Percentiles rank a stretch among this genome's conserved stretches.
Conservation (phyloP, 768 basidiomycete species). For the Paxillus involutus region DNA sequence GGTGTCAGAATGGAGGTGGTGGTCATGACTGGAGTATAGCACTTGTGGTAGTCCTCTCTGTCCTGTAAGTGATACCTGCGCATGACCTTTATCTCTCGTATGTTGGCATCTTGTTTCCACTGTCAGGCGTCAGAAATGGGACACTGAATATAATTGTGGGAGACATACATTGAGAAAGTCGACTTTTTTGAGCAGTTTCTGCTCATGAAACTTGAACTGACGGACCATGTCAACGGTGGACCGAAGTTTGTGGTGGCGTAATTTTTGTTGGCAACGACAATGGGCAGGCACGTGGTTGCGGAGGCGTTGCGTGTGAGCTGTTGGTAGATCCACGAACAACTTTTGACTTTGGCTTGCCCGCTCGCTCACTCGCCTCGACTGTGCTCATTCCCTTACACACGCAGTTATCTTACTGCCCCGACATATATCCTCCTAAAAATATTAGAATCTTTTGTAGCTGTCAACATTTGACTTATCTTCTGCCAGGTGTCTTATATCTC, state of each 20-base stretch:
- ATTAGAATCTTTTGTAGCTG: not conserved
- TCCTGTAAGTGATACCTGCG: conserved; percentile 94
- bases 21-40: conserved; percentile 11
- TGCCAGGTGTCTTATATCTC: conserved; percentile 8
- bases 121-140: conserved; percentile 30
- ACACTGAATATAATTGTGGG: not conserved
- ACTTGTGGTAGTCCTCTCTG: conserved; percentile 94
- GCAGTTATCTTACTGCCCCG: not conserved
- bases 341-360: conserved; percentile 2
- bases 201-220: conserved; percentile 95
- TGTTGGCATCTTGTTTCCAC: conserved; percentile 96
- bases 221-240: conserved; percentile 61
- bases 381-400: not conserved
- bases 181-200: conserved; percentile 92
- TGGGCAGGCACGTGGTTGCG: conserved; percentile 27
- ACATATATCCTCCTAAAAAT: not conserved
- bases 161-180: conserved; percentile 87
- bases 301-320: conserved; percentile 23
- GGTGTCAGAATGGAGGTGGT: not conserved
- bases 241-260: too few species aligned
- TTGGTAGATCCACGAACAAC: conserved; percentile 11
- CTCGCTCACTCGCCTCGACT: not conserved
- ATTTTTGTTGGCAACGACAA: not conserved
- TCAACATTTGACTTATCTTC: conserved; percentile 2
- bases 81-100: conserved; percentile 92